Evolutionary conservation across 345 rosid genomes (phyloP), one percentile per base, ranked within the genome.

Genomic region (Citrus inodora): DNA sequence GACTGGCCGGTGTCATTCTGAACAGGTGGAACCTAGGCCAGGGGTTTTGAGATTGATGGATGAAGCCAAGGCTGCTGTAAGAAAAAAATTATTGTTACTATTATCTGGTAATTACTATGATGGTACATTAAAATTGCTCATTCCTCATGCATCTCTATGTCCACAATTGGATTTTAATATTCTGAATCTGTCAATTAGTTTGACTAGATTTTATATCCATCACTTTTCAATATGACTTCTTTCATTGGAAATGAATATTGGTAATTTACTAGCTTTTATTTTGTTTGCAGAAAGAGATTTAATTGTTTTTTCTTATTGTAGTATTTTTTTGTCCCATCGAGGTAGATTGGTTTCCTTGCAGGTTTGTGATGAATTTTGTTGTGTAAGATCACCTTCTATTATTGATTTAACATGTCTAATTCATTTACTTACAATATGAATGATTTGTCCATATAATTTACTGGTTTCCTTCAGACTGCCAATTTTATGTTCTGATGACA

Each of bases 31-130:
- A 82, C 91, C 99, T 67, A 88, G 99, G 67, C 92, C 98, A 83
- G 98, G 99, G 79, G 99, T 93, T 70, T 51, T 93, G 84, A 87
- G 93, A 79, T 82, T 95, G 63, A 93, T 95, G 99, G 99, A 95
- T 83, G 98, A 95, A 90, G 90, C 93, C 37, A 91, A 80, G 88
- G 94, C 94, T 73, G 87, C 98, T 80, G 99, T 93, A 89, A 92
- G 88, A n/a, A 25, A 25, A 58, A n/a, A 25, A 59, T 48, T 11
- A 9, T 40, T 55, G 21, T 76, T 37, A 42, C 51, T 42, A 14
- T 66, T 32, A 16, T 65, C 35, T 6, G 21, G 66, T 73, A 56
- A 48, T 37, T 17, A 42, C 46, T 30, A 13, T 58, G 71, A 30
- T 51, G 42, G 42, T 74, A 63, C 70, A 70, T 14, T 21, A 1